Conservation (phyloP, 805 yeast genomes). For the Starmerella lactis-condensi region DNA sequence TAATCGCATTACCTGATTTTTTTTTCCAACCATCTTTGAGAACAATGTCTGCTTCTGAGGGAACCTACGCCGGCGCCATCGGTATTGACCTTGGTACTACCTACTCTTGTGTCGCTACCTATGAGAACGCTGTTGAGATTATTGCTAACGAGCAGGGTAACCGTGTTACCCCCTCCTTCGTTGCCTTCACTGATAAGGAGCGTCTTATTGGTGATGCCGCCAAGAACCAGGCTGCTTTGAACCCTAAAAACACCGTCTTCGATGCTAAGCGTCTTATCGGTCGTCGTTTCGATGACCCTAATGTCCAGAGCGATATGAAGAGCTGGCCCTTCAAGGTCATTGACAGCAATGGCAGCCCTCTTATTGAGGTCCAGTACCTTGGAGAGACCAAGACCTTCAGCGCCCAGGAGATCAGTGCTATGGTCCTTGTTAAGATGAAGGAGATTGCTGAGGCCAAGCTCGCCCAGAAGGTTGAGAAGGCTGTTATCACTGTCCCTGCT, state of each 20-base stretch:
- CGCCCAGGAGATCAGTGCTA: conserved; percentile 88
- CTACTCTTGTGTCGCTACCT: conserved; percentile 91
- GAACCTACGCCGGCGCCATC: conserved; percentile 98
- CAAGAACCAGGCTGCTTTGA: conserved; percentile 90
- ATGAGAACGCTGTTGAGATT: conserved; percentile 84
- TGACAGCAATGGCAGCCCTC: conserved; percentile 58
- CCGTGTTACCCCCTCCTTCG: conserved; percentile 93
- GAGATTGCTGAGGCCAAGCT: conserved; percentile 68
- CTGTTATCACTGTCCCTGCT: conserved; percentile 76
- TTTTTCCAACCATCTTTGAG: conserved; percentile 9
- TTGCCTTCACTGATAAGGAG: conserved; percentile 83
- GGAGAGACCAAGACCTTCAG: conserved; percentile 75
- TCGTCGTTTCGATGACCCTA: conserved; percentile 66
- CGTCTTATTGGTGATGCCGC: conserved; percentile 94
- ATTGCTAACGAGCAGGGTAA: conserved; percentile 97
- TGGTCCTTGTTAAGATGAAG: conserved; percentile 81
- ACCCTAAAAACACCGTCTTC: conserved; percentile 69
- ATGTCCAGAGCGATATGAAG: conserved; percentile 78
- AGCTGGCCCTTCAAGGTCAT: conserved; percentile 80
- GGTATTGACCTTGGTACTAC: conserved; percentile 98
- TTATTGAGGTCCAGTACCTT: conserved; percentile 62
- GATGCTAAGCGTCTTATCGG: conserved; percentile 92
- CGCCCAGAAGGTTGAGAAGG: conserved; percentile 63
- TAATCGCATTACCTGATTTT: conserved; percentile 9
- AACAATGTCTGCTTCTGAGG: conserved; percentile 34